These are phyloP conservation scores for Meyerozyma carpophila DNA, from an alignment of 1,139 yeast genomes.

Conservation along the genomic window DNA sequence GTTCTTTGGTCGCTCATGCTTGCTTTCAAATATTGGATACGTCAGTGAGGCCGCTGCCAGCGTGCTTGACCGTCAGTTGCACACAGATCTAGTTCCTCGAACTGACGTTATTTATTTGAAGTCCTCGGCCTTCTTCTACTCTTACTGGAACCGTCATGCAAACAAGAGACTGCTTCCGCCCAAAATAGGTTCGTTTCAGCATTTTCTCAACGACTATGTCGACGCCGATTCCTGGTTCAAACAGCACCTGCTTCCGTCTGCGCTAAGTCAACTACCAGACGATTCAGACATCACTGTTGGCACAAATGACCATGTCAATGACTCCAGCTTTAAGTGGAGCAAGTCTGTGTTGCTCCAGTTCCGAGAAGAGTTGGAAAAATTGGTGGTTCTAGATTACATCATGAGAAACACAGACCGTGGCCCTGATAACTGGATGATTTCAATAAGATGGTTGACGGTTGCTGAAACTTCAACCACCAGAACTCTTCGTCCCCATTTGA, in stretches of 20 bases:
- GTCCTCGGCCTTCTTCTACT: conserved; percentile 52
- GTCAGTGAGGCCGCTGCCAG: conserved; percentile 72
- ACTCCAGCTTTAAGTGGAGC: conserved; percentile 48
- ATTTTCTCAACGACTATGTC: conserved; percentile 52
- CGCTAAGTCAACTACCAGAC: conserved; percentile 16
- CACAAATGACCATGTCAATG: conserved; percentile 6
- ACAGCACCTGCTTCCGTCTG: conserved; percentile 51
- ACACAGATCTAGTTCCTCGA: conserved; percentile 58
- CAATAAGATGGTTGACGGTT: conserved; percentile 39
- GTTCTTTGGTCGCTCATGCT: conserved; percentile 68
- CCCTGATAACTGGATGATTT: conserved; percentile 75
- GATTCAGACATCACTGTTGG: conserved; percentile 14
- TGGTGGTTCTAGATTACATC: conserved; percentile 66
- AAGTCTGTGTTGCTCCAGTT: conserved; percentile 44
- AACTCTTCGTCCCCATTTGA: conserved; percentile 34
- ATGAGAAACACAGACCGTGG: conserved; percentile 77
- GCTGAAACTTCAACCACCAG: conserved; percentile 3
- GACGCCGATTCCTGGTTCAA: conserved; percentile 61
- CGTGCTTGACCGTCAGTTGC: conserved; percentile 53
- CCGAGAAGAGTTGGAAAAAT: conserved; percentile 59
- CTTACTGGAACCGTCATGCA: conserved; percentile 40
- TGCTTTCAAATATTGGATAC: conserved; percentile 70
- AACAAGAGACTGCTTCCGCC: conserved; percentile 26
- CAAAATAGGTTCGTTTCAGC: conserved; percentile 66
- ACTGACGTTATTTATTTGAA: conserved; percentile 55